Conservation (phyloP, 345 rosid species). For the Aquilaria sinensis region DNA sequence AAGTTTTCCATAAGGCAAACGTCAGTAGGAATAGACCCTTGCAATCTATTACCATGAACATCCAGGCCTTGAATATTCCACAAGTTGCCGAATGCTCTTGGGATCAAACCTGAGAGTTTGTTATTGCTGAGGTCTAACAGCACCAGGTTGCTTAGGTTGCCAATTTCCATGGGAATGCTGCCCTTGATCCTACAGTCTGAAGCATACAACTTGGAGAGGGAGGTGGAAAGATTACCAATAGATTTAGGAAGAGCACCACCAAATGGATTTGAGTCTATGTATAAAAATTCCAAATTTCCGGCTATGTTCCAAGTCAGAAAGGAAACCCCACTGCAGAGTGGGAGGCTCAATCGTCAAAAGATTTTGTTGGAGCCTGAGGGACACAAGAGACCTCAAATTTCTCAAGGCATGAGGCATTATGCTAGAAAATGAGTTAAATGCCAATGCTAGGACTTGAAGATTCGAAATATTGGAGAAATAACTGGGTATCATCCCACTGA, state of each 20-base stretch:
- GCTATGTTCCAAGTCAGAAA: slow-evolving; percentile 10
- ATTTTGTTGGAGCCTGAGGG: neutral
- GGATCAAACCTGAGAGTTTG: slow-evolving; percentile 12
- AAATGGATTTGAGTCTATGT: neutral
- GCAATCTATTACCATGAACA: neutral
- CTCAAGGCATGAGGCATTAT: neutral
- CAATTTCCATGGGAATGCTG: slow-evolving; percentile 12
- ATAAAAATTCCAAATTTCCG: neutral
- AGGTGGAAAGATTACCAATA: slow-evolving; percentile 6
- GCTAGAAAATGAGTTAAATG: no score
- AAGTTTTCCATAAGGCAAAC: slow-evolving; percentile 8
- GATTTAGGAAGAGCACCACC: slow-evolving; percentile 5
- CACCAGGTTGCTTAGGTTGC: slow-evolving; percentile 3
- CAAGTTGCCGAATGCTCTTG: slow-evolving; percentile 7
- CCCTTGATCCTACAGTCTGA: slow-evolving; percentile 8
- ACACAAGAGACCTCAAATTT: slow-evolving; percentile 10
- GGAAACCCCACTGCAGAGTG: slow-evolving; percentile 3
- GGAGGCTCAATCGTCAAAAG: slow-evolving; percentile 1
- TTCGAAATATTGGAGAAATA: no score
- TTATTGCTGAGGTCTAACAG: neutral
- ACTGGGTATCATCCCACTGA: no score
- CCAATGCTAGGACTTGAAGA: no score
- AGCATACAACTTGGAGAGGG: neutral
- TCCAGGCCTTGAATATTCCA: slow-evolving; percentile 1
- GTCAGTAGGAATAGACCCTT: slow-evolving; percentile 6